phyloP scores from a whole-genome alignment of 2,329 filamentous ascomycete species.

The Aspergillus tanneri region DNA sequence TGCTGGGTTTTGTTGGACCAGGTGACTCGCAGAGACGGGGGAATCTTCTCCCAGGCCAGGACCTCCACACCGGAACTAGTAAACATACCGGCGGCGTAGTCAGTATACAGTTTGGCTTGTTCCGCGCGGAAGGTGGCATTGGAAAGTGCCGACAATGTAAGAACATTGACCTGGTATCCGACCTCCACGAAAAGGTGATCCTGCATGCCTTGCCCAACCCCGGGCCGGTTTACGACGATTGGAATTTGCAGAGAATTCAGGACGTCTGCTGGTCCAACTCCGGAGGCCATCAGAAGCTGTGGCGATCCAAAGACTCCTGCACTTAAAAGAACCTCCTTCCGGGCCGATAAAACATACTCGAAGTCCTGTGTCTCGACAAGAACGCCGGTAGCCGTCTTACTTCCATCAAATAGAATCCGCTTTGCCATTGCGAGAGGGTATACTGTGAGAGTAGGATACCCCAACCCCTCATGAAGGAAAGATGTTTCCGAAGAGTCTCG shows the following conservation, averaged over 20 bases:
- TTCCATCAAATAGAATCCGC: conserved; percentile 42
- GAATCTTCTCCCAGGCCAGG: conserved; percentile 36
- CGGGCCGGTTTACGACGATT: conserved; percentile 30
- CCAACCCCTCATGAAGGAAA: conserved; percentile 21
- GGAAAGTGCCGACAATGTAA: conserved; percentile 22
- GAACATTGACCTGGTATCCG: conserved; percentile 28
- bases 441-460: conserved; percentile 32
- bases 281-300: conserved; percentile 49
- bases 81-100: conserved; percentile 9
- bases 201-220: conserved; percentile 40
- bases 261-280: conserved; percentile 43
- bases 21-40: conserved; percentile 14
- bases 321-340: conserved; percentile 52
- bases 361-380: conserved; percentile 11
- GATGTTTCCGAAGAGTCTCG: conserved; percentile 30
- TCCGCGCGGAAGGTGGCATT: conserved; percentile 17
- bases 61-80: conserved; percentile 22
- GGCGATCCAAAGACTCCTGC: conserved; percentile 54
- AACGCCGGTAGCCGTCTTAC: conserved; percentile 40
- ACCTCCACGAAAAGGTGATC: conserved; percentile 34
- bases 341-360: conserved; percentile 45
- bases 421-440: conserved; percentile 46
- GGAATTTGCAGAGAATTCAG: conserved; percentile 28
- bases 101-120: background rate
- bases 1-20: background rate